Conservation (phyloP, 169 alveolate genomes). For the Plasmodium ovale region DNA sequence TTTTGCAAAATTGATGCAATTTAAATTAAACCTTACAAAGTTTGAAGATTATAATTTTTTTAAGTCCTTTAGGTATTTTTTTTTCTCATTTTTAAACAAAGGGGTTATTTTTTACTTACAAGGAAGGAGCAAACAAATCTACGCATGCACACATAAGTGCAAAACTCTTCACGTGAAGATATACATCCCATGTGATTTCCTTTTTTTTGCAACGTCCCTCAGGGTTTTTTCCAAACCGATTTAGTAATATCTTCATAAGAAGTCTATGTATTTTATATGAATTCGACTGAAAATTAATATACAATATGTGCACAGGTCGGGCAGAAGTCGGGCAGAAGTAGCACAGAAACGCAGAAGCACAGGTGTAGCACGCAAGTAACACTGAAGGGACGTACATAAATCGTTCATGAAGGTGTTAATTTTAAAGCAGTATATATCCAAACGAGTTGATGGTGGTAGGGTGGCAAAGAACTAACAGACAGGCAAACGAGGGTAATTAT, state of each 20-base stretch:
- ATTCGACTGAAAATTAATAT: no score
- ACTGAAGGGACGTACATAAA: background rate
- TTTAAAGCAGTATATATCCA: background rate
- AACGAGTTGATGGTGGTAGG: background rate
- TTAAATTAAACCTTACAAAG: no score
- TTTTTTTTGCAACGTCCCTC: background rate
- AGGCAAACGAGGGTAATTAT: no score
- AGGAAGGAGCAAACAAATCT: background rate
- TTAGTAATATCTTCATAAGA: background rate
- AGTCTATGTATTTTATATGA: no score
- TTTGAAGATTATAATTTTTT: no score
- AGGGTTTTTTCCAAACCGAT: constrained; percentile 7
- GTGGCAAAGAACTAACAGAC: background rate
- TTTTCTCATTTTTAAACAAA: no score
- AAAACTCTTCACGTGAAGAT: background rate
- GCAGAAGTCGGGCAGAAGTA: background rate
- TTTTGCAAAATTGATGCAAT: no score
- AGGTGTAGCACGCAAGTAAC: background rate
- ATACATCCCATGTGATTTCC: background rate
- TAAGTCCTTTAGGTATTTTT: no score
- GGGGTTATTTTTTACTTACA: no score
- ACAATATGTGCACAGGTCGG: no score
- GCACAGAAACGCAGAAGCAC: background rate
- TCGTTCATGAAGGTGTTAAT: background rate
- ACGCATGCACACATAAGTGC: background rate